phyloP scores from a whole-genome alignment of 805 yeast species.

The Jamesozyma rosinii region DNA sequence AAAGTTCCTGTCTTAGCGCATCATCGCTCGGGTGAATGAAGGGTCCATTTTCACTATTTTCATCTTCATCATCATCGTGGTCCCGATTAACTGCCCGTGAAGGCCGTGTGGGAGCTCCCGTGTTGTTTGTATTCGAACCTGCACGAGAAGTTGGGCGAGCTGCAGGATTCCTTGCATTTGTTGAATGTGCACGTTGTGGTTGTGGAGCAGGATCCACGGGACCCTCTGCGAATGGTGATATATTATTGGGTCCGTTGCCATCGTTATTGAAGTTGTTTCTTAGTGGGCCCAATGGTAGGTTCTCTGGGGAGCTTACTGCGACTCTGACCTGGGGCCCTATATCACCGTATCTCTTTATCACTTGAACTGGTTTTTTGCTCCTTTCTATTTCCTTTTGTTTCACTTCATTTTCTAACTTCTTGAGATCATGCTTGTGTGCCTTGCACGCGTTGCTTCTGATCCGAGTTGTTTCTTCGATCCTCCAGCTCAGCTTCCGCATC shows the following conservation, averaged over 20 bases:
- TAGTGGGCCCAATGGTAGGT: constrained; percentile 14
- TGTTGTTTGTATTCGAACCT: not conserved
- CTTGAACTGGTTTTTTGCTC: constrained; percentile 20
- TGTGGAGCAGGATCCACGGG: constrained; percentile 1
- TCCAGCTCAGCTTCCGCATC: constrained; percentile 83
- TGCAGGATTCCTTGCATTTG: not conserved
- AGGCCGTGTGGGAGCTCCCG: not conserved
- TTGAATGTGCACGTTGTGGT: not conserved
- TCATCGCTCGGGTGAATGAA: constrained; percentile 31
- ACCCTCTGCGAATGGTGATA: constrained; percentile 4
- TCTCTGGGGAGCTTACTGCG: constrained; percentile 28
- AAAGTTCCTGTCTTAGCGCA: constrained; percentile 29
- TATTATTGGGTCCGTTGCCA: not conserved
- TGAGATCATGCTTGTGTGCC: constrained; percentile 44
- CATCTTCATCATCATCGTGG: constrained; percentile 31
- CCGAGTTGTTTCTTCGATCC: constrained; percentile 74
- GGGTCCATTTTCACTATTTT: constrained; percentile 18
- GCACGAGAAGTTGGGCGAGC: not conserved
- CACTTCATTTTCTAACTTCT: constrained; percentile 20
- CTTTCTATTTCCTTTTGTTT: constrained; percentile 34
- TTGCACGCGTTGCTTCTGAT: constrained; percentile 51
- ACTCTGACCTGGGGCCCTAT: constrained; percentile 33
- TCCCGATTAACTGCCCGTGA: constrained; percentile 9
- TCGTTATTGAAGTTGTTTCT: constrained; percentile 1
- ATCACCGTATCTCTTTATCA: constrained; percentile 32